Percentiles rank a stretch among this genome's conserved stretches.
Conservation (phyloP, 345 rosid species). For the Camelina sativa region DNA sequence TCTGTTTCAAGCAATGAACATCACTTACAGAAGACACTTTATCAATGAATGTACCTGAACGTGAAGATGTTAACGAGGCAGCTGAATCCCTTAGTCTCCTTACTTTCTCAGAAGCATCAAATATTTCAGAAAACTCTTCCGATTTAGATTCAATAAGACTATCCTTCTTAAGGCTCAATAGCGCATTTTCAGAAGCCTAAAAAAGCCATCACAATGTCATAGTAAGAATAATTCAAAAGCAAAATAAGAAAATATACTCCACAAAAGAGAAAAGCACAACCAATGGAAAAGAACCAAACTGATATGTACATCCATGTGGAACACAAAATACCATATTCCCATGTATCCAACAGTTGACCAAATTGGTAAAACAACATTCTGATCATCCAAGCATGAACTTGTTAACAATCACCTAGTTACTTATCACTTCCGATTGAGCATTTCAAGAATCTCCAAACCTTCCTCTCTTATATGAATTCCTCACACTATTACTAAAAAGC, state of each 20-base stretch:
- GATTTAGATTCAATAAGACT: constrained; percentile 29
- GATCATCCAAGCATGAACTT: not conserved
- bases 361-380: not conserved
- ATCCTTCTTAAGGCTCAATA: constrained; percentile 49
- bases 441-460: not conserved
- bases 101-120: constrained; percentile 42
- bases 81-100: constrained; percentile 60
- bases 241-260: constrained; percentile 5
- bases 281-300: constrained; percentile 7
- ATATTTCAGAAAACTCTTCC: constrained; percentile 31
- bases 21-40: not conserved
- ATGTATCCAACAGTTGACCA: constrained; percentile 5
- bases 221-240: not conserved
- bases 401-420: not conserved
- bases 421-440: not conserved
- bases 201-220: constrained; percentile 15
- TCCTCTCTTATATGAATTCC: not conserved
- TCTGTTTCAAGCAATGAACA: not conserved
- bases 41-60: constrained; percentile 59
- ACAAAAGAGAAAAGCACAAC: constrained; percentile 2
- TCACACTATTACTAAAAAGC: not conserved
- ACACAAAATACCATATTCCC: not conserved
- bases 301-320: not conserved
- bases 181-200: constrained; percentile 75
- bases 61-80: constrained; percentile 51